Evolutionary conservation across 345 rosid genomes (phyloP), one percentile per base, ranked within the genome.

Genomic region (Draba incana): DNA sequence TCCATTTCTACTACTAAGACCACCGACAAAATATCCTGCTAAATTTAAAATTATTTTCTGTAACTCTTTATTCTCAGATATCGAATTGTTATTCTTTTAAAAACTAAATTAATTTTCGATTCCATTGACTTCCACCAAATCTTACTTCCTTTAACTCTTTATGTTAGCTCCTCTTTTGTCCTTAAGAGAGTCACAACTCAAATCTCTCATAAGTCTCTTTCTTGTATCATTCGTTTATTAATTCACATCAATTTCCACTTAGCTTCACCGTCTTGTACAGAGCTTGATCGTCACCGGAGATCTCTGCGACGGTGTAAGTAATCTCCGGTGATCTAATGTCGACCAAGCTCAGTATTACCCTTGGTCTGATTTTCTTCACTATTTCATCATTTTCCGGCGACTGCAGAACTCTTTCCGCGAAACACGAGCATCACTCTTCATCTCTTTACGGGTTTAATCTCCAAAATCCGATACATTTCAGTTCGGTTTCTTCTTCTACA

Each of bases 401-500:
- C 63, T 33, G 63, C 13, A 74, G 68, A 55, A 31, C 46, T 68
- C 64, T 74, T 11, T 30, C 78, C 14, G 10, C 8, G 44, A 46
- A 61, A 35, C 55, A 45, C 46, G 64, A 53, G 11, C 30, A 68
- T 16, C 84, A 84, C 66, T 61, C 61, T 72, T 83, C 92, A 5
- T 57, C 82, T 12, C 77, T 83, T 20, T 33, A 88, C 28, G 84
- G 85, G n/a, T 81, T 87, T 56, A 76, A 81, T 9, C 57, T 83
- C 71, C 84, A 88, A 3, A 66, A 67, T 2, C 84, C 80, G 23
- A 82, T 80, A 85, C 60, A 3, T 71, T 84, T 86, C 80, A 81
- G 78, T 82, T 83, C 82, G 0, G 90, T 80, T 71, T 83, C 96
- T 60, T 70, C 92, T 33, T 80, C 98, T n/a, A 9, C 87, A 64